Base-by-base conservation (phyloP, 257 asterid genomes). In the Jasminum sambac region DNA sequence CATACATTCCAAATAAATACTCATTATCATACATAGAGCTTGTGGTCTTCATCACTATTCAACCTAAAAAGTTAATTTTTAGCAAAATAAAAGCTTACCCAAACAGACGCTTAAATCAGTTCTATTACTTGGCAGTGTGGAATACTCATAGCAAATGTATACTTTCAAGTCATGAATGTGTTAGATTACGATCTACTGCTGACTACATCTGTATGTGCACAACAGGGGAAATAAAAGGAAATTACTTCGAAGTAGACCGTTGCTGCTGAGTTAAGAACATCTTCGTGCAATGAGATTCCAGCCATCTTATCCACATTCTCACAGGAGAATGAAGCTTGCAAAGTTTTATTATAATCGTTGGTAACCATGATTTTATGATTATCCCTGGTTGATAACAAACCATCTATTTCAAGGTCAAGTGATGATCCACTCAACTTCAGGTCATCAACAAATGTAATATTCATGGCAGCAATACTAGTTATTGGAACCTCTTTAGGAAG, bases 401-500 rank as follows among this genome's bases (percentile, higher is more conserved):
- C 99, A 70, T 87, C 73, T 41, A 95, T 80, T 72, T 82, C 82
- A 71, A 91, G 81, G 77, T 78, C 85, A 70, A 95, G 82, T 2
- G 95, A 86, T 60, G 94, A 84, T 70, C 80, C 85, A 71, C 74
- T 76, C 76, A 87, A 72, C 72, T 74, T 76, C 11, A 96, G 98
- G 52, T 89, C 90, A 44, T 83, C 89, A 37, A 95, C 74, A 73
- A 95, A 74, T 24, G 98, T 89, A 41, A 82, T 79, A 70, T 95
- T 89, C 75, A 95, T 40, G 43, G 80, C 66, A 80, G 90, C 90
- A 14, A 85, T 21, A 72, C 80, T 72, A 72, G 87, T 76, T 66
- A 95, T 71, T 5, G 91, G 67, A 44, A 88, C 84, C 86, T 88
- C 94, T 84, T 86, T 89, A 7, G 99, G 98, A 77, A 89, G 80